These are phyloP conservation scores for Pseudodiploospora longispora DNA, from an alignment of 2,329 filamentous ascomycete genomes.

Conservation along the genomic window DNA sequence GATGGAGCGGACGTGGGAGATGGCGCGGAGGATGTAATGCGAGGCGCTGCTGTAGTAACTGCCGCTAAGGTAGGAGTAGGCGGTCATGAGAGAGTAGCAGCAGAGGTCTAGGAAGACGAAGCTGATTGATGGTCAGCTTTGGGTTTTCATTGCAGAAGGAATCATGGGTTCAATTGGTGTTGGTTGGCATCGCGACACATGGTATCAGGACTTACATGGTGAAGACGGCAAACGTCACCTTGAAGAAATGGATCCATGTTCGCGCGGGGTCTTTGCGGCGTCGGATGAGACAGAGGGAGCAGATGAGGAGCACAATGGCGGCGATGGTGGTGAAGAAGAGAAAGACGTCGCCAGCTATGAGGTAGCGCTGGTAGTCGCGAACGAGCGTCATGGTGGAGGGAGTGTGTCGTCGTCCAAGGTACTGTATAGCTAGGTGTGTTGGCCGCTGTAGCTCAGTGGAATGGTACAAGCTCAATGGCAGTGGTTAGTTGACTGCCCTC, in stretches of 20 bases:
- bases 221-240: conserved; percentile 16
- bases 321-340: too few species aligned
- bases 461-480: too few species aligned
- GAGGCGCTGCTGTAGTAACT: too few species aligned
- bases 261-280: conserved; percentile 16
- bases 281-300: conserved; percentile 14
- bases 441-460: too few species aligned
- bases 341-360: too few species aligned
- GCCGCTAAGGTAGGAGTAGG: not conserved
- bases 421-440: too few species aligned
- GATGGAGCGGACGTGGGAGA: not conserved
- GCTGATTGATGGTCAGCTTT: conserved; percentile 6
- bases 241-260: conserved; percentile 16
- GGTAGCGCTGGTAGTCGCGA: too few species aligned
- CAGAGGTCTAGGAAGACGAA: conserved; percentile 14
- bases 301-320: conserved; percentile 14
- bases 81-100: conserved; percentile 8
- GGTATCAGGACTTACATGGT: conserved; percentile 13
- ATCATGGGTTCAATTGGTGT: not conserved
- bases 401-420: too few species aligned
- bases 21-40: not conserved
- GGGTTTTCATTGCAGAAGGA: not conserved
- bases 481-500: too few species aligned
- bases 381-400: too few species aligned
- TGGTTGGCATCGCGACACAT: not conserved